These are phyloP conservation scores for Leccinum subgranulosum DNA, from an alignment of 768 basidiomycete species.

Conservation along the genomic window DNA sequence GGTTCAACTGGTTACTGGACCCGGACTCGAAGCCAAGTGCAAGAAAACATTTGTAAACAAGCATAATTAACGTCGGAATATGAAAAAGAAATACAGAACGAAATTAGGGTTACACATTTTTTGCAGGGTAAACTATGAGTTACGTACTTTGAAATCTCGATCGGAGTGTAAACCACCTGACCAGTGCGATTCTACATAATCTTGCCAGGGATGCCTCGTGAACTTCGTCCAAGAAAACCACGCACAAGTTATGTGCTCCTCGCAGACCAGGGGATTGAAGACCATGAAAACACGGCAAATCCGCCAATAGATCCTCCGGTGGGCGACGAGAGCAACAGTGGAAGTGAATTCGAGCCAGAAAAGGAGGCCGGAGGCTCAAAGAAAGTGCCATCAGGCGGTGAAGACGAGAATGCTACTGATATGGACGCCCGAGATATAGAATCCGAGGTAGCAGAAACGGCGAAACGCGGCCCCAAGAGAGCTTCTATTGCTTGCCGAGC, in stretches of 20 bases:
- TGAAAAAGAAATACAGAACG: no score
- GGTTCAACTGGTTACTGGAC: no score
- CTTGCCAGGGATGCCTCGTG: conserved; percentile 43
- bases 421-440: conserved; percentile 13
- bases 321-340: conserved; percentile 36
- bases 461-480: conserved; percentile 11
- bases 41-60: no score
- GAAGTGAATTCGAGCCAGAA: conserved; percentile 55
- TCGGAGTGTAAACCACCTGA: background rate
- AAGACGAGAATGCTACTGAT: conserved; percentile 28
- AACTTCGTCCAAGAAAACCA: conserved; percentile 53
- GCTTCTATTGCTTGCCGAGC: conserved; percentile 1
- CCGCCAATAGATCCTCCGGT: conserved; percentile 33
- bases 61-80: no score
- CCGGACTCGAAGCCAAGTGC: no score
- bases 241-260: conserved; percentile 48
- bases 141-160: background rate
- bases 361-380: conserved; percentile 30
- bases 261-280: conserved; percentile 32
- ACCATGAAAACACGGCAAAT: conserved; percentile 34
- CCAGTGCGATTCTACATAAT: background rate
- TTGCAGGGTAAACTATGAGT: no score
- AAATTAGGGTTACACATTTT: no score
- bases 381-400: conserved; percentile 32
- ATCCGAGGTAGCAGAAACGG: conserved; percentile 14